A percentile compares a stretch with the other conserved stretches of the same genome.
phyloP scores from a whole-genome alignment of 768 basidiomycete genomes.

The Russula compacta region DNA sequence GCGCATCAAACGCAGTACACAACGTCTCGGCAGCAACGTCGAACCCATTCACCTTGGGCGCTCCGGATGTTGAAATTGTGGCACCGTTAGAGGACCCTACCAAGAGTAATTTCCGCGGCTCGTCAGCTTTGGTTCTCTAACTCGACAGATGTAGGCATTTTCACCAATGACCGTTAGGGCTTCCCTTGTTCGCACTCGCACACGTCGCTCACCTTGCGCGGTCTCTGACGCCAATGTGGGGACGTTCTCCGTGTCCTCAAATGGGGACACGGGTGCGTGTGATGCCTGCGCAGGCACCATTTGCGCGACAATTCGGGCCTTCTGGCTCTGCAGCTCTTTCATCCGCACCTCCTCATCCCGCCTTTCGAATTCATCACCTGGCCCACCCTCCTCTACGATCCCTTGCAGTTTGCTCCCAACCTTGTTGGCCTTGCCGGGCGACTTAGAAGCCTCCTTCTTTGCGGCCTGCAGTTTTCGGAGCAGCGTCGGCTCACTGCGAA shows the following conservation, averaged over 20 bases:
- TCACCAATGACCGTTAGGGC: not conserved
- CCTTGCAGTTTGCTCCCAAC: constrained; percentile 37
- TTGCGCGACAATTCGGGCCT: constrained; percentile 88
- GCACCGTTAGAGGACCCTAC: constrained; percentile 18
- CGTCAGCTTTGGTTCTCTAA: not conserved
- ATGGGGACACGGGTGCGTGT: constrained; percentile 20
- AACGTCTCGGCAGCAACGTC: constrained; percentile 52
- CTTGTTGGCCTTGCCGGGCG: constrained; percentile 40
- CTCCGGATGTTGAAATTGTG: constrained; percentile 21
- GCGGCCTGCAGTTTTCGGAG: constrained; percentile 51
- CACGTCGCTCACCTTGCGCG: constrained; percentile 2
- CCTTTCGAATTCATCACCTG: constrained; percentile 1
- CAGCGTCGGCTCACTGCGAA: constrained; percentile 34
- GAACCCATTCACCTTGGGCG: constrained; percentile 44
- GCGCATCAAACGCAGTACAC: constrained; percentile 59
- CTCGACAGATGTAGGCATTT: not conserved
- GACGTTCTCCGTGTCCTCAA: constrained; percentile 30
- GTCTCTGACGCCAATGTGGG: constrained; percentile 20
- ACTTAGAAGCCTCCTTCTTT: constrained; percentile 36
- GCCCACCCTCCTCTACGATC: constrained; percentile 35
- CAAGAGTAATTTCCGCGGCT: not conserved
- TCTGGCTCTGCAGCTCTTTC: constrained; percentile 84
- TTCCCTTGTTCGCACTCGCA: constrained; percentile 8
- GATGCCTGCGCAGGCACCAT: constrained; percentile 60
- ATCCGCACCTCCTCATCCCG: constrained; percentile 36